Evolutionary conservation across 257 asterid species (phyloP).

Genomic region (Orobanche coerulescens): DNA sequence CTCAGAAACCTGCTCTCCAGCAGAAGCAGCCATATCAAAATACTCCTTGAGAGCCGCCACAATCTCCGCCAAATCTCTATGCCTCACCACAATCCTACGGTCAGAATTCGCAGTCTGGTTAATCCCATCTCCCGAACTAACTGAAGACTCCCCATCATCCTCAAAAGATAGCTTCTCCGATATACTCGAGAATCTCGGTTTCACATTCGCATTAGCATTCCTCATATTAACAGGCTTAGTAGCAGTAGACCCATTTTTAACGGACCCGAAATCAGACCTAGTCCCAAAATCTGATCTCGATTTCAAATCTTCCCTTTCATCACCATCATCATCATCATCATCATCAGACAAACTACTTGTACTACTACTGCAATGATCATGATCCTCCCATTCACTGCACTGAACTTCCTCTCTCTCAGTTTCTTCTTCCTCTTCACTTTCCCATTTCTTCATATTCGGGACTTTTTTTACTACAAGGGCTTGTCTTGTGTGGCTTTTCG

Average conservation of each 20-base stretch:
- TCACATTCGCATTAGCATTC: conserved; percentile 21
- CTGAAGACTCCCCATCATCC: conserved; percentile 59
- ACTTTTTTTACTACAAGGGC: conserved; percentile 26
- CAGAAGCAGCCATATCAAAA: conserved; percentile 78
- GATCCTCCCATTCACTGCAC: conserved; percentile 98
- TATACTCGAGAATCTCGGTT: conserved; percentile 37
- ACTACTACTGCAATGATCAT: conserved; percentile 56
- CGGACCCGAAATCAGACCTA: conserved; percentile 46
- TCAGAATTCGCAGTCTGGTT: conserved; percentile 45
- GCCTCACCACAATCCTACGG: conserved; percentile 74
- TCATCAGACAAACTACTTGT: conserved; percentile 48
- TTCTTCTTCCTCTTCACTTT: conserved; percentile 55
- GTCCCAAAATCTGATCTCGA: conserved; percentile 56
- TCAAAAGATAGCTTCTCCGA: conserved; percentile 45
- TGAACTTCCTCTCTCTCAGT: conserved; percentile 93
- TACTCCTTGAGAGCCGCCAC: conserved; percentile 76
- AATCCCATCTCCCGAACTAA: conserved; percentile 65
- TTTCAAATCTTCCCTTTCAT: conserved; percentile 40
- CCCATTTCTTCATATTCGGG: conserved; percentile 40
- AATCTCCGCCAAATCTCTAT: conserved; percentile 78
- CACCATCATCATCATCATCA: conserved; percentile 44
- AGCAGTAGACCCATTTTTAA: conserved; percentile 27
- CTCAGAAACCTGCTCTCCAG: conserved; percentile 88
- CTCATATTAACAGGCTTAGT: conserved; percentile 17
- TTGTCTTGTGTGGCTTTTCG: conserved; percentile 21